Evolutionary conservation across 331 rosid species (phyloP), one percentile per base, ranked within the genome.

Genomic region (Erythrophleum ivorense): DNA sequence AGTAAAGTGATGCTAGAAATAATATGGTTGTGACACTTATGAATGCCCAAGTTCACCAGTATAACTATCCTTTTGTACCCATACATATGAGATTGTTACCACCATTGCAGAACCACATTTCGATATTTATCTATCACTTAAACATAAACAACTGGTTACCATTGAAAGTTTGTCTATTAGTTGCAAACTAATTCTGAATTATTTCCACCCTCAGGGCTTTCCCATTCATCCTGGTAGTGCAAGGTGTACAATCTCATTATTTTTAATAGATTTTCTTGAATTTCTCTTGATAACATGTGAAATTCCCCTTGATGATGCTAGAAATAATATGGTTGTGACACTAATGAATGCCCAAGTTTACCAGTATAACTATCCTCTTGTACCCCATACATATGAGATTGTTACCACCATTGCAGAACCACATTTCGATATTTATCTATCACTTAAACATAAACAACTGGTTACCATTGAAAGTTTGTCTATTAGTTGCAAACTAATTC

Each of bases 201-300:
- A 34, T 55, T 68, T 79, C 76, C 49, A 68, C n/a, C 59, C 59
- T 55, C 19, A 19, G n/a, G 78, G 53, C 45, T 80, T 59, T 46
- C 73, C 68, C 41, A 34, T 33, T 71, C 73, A 71, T 49, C 65
- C 33, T 36, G 4, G 6, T 60, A 21, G 59, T 34, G 45, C 24
- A 46, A 80, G 41, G 43, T 43, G 46, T 59, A 58, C 46, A 24
- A 80, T 59, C 64, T 48, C 29, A 24, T 24, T 24, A 24, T 24
- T 24, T 24, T 24, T 24, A 24, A 24, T 24, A 24, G 29, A 24
- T 24, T 24, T 24, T 24, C 29, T 24, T 24, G 29, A 24, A 24
- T 24, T 24, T 24, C 29, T 24, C 29, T 24, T 24, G 29, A 24
- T 24, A 24, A 24, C 29, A 24, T 24, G 29, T 24, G 29, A 24